These are phyloP conservation scores for Penicillium rolfsii DNA, from an alignment of 2,329 filamentous ascomycete genomes.

Conservation along the genomic window DNA sequence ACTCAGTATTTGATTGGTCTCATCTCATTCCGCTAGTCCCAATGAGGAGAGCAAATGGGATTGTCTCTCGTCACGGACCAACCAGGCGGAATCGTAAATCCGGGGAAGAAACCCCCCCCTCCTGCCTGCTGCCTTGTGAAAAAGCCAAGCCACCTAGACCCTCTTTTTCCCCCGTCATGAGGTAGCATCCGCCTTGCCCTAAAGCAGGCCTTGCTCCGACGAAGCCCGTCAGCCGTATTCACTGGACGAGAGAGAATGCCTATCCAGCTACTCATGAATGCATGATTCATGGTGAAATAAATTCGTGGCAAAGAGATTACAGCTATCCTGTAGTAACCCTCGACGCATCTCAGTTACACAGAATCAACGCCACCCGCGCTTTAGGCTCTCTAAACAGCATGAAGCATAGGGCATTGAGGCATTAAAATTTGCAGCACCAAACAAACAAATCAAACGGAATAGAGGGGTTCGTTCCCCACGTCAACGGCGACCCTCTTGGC, in stretches of 20 bases:
- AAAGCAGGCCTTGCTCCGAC: conserved; percentile 4
- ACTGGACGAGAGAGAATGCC: background rate
- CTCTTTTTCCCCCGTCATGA: background rate
- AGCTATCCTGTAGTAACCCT: background rate
- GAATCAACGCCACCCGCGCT: background rate
- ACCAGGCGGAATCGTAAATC: conserved; percentile 4
- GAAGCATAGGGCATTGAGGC: background rate
- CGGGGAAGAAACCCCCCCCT: conserved; percentile 1
- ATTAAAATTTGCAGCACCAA: background rate
- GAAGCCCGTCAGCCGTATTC: background rate
- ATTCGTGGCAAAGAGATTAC: background rate
- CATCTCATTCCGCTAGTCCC: background rate
- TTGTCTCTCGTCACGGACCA: background rate
- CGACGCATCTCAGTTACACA: background rate
- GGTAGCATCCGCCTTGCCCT: conserved; percentile 7
- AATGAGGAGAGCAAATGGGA: background rate
- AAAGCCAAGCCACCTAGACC: conserved; percentile 5
- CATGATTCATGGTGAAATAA: background rate
- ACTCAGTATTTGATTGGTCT: background rate
- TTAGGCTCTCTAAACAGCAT: background rate
- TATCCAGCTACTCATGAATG: background rate
- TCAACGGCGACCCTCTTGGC: background rate
- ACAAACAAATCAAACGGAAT: background rate
- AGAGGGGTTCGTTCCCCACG: background rate
- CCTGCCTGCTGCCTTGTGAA: background rate